Percentiles rank a stretch among this genome's conserved stretches.
phyloP scores from a whole-genome alignment of 768 basidiomycete species.

The Amanita molliuscula region DNA sequence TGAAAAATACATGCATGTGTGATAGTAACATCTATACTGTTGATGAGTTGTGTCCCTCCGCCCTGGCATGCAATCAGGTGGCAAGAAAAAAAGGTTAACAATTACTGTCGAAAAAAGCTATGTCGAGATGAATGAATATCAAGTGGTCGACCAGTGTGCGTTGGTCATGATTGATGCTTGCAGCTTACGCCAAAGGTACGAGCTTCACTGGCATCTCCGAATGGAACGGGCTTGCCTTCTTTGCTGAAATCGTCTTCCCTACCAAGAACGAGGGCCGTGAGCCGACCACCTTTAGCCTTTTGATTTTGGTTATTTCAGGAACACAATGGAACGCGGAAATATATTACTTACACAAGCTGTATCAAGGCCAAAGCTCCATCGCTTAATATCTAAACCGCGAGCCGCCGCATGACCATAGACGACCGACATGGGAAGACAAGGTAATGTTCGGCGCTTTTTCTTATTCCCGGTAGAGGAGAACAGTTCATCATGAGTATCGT shows the following conservation, averaged over 20 bases:
- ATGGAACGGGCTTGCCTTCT: constrained; percentile 25
- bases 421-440: constrained; percentile 68
- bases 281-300: constrained; percentile 45
- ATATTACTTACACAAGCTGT: constrained; percentile 68
- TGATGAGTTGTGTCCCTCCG: background rate
- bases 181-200: constrained; percentile 34
- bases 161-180: background rate
- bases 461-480: background rate
- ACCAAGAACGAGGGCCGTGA: constrained; percentile 62
- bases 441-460: constrained; percentile 19
- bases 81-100: no score
- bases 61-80: background rate
- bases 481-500: constrained; percentile 4
- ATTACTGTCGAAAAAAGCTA: no score
- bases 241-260: constrained; percentile 12
- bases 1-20: background rate
- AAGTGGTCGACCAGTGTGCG: background rate
- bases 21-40: background rate
- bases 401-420: constrained; percentile 83
- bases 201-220: constrained; percentile 47
- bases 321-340: background rate
- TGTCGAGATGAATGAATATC: background rate
- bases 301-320: background rate
- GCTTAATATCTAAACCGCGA: constrained; percentile 69
- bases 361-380: constrained; percentile 82